phyloP scores from a whole-genome alignment of 2,329 filamentous ascomycete species.

The Fusarium citri region DNA sequence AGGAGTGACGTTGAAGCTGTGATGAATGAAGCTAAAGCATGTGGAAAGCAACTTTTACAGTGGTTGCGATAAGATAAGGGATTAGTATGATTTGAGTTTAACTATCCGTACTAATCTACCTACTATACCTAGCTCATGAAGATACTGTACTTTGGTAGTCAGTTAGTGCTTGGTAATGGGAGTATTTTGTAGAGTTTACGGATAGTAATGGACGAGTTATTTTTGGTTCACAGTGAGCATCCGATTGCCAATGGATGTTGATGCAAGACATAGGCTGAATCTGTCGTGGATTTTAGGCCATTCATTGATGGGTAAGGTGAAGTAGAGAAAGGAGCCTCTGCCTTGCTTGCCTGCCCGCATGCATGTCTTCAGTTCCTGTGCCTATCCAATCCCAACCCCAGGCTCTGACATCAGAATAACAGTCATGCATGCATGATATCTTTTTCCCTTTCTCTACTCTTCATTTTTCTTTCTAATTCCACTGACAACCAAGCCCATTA shows the following conservation, averaged over 20 bases:
- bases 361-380: neutral
- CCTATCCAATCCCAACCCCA: neutral
- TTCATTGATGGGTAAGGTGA: conserved; percentile 27
- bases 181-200: neutral
- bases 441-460: neutral
- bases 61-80: conserved; percentile 29
- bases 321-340: neutral
- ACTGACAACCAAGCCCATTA: conserved; percentile 7
- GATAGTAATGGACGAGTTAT: neutral
- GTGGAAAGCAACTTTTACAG: conserved; percentile 12
- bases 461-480: conserved; percentile 1
- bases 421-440: neutral
- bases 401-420: conserved; percentile 9
- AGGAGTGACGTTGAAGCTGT: conserved; percentile 18
- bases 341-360: neutral
- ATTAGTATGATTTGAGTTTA: neutral
- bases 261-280: conserved; percentile 1
- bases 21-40: conserved; percentile 2
- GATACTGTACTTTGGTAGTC: neutral
- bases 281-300: neutral
- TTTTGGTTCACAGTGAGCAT: neutral
- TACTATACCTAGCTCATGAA: neutral
- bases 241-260: neutral
- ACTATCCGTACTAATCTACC: neutral
- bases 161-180: neutral